Percentiles rank a stretch among this genome's conserved stretches.
Conservation (phyloP, 352 stramenopile species). For the Pythium vanterpoolii region DNA sequence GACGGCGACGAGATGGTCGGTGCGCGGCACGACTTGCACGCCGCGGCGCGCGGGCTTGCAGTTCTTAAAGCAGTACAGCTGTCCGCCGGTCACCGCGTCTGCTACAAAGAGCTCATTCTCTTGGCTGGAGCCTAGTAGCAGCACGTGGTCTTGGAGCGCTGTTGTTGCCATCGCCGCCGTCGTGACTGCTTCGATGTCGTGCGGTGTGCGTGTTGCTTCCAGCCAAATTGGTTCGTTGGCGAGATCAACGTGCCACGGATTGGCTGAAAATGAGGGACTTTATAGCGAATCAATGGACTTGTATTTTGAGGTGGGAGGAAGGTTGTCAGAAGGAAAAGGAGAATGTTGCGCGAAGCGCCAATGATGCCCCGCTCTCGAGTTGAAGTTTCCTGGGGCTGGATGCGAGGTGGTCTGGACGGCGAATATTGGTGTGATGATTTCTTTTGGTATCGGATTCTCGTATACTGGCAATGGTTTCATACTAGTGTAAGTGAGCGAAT, state of each 20-base stretch:
- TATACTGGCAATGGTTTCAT: too few relatives aligned
- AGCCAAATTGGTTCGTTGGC: slow-evolving; percentile 1
- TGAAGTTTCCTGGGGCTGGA: too few relatives aligned
- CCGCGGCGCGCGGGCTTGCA: slow-evolving; percentile 45
- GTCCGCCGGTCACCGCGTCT: slow-evolving; percentile 52
- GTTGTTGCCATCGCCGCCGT: slow-evolving; percentile 47
- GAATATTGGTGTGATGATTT: too few relatives aligned
- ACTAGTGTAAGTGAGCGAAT: too few relatives aligned
- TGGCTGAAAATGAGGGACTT: slow-evolving; percentile 5
- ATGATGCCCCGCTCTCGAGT: too few relatives aligned
- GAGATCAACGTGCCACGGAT: background rate
- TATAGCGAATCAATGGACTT: background rate
- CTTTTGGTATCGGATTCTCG: too few relatives aligned
- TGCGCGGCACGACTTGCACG: slow-evolving; percentile 54
- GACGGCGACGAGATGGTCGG: slow-evolving; percentile 61
- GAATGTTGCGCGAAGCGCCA: background rate
- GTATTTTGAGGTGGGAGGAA: background rate
- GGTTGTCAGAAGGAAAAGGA: background rate
- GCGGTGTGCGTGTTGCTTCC: slow-evolving; percentile 7
- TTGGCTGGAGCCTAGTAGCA: slow-evolving; percentile 63
- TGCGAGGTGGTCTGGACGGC: too few relatives aligned
- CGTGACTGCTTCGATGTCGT: too few relatives aligned
- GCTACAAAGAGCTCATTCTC: slow-evolving; percentile 64
- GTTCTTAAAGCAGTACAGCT: slow-evolving; percentile 79
- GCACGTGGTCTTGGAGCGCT: slow-evolving; percentile 52